Evolutionary conservation across 78 protist species (phyloP).

Genomic region (Dictyostelium capitatum): DNA sequence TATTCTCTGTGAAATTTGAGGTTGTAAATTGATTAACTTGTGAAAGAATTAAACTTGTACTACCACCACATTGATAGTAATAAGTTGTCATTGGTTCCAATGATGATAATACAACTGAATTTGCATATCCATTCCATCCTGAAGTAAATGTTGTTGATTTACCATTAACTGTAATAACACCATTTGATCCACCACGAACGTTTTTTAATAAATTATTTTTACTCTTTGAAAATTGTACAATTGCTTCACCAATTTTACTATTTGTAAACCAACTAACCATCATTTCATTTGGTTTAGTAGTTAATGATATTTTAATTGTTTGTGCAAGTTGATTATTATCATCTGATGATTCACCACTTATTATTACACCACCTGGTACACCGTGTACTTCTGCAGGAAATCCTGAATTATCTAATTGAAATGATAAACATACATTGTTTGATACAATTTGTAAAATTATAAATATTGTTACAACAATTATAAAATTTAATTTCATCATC

Average conservation of each 20-base stretch:
- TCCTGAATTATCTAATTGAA: too few species aligned
- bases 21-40: neutral
- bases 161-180: conserved; percentile 10
- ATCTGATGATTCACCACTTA: conserved; percentile 1
- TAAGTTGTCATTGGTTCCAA: conserved; percentile 38
- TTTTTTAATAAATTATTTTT: neutral
- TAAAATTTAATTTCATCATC: too few species aligned
- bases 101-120: neutral
- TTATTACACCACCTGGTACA: too few species aligned
- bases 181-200: neutral
- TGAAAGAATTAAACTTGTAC: neutral
- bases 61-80: conserved; percentile 52
- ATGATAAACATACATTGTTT: too few species aligned
- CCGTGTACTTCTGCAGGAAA: too few species aligned
- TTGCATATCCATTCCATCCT: conserved; percentile 23
- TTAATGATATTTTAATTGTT: conserved; percentile 47
- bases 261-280: conserved; percentile 46
- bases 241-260: conserved; percentile 9
- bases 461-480: too few species aligned
- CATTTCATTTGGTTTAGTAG: conserved; percentile 36
- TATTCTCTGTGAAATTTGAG: neutral
- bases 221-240: conserved; percentile 29
- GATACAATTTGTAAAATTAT: too few species aligned
- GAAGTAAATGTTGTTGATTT: neutral
- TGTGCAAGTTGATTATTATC: conserved; percentile 26